Evolutionary conservation across 371 early-diverging fungal genomes (phyloP).

Genomic region (Mucor piriformis): DNA sequence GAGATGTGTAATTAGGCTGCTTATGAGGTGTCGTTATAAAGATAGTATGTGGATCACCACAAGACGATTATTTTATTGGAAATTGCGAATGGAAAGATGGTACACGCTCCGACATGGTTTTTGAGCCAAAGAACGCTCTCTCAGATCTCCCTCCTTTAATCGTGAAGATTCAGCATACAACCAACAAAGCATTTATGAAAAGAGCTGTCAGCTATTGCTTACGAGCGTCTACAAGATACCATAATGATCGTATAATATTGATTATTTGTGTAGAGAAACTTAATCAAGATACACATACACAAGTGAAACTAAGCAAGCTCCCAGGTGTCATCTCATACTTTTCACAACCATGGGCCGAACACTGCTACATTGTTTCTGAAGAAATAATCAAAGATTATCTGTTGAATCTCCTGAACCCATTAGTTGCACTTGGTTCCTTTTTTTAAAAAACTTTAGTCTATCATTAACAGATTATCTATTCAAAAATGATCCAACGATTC

Average conservation of each 20-base stretch:
- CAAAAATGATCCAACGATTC: conserved; percentile 10
- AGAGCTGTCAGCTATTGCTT: conserved; percentile 13
- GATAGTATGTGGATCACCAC: no score
- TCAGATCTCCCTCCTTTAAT: conserved; percentile 20
- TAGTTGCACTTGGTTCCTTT: conserved; percentile 15
- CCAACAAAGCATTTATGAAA: conserved; percentile 8
- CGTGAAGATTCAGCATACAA: conserved; percentile 16
- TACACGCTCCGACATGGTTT: conserved; percentile 15
- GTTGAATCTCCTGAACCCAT: conserved; percentile 5
- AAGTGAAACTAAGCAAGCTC: no score
- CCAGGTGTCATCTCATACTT: no score
- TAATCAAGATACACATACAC: no score
- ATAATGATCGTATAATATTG: conserved; percentile 10
- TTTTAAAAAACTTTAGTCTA: conserved; percentile 7
- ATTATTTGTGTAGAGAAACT: conserved; percentile 5
- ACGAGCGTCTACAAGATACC: conserved; percentile 11
- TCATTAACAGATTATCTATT: conserved; percentile 6
- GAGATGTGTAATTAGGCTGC: no score
- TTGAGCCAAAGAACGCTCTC: conserved; percentile 16
- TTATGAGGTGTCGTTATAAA: no score
- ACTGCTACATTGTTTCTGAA: conserved; percentile 6
- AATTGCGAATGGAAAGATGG: conserved; percentile 14
- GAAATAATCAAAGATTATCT: neutral
- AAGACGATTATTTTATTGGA: conserved; percentile 14
- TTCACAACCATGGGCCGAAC: conserved; percentile 2